phyloP scores from a whole-genome alignment of 345 rosid genomes.

The Gossypium arboreum region DNA sequence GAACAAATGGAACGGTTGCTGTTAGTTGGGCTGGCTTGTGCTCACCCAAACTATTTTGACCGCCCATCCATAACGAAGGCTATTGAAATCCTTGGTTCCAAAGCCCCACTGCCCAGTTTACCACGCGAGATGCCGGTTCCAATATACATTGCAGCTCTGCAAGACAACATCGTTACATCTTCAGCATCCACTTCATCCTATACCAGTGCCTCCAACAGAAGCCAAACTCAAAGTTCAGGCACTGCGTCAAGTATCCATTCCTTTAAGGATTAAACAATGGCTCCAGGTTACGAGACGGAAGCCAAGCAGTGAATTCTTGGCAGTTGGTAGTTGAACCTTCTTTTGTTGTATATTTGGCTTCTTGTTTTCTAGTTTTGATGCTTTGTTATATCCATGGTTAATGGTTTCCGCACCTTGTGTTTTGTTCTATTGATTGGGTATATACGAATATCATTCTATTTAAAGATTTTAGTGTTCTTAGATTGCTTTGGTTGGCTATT shows the following conservation, averaged over 20 bases:
- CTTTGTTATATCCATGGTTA: too few relatives aligned
- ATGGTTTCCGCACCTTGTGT: too few relatives aligned
- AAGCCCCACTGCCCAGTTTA: constrained; percentile 36
- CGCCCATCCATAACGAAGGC: constrained; percentile 49
- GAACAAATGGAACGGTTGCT: constrained; percentile 37
- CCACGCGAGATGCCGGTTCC: constrained; percentile 44
- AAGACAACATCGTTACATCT: background rate
- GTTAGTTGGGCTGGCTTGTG: constrained; percentile 57
- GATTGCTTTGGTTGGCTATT: too few relatives aligned
- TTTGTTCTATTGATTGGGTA: too few relatives aligned
- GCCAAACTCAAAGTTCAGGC: background rate
- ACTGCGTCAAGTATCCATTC: background rate
- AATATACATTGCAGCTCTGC: background rate
- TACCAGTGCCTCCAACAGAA: background rate
- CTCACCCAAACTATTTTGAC: constrained; percentile 42
- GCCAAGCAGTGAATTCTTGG: background rate
- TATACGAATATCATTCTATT: too few relatives aligned
- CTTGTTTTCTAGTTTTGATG: too few relatives aligned
- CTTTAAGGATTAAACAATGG: background rate
- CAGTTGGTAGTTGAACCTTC: background rate
- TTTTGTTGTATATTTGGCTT: too few relatives aligned
- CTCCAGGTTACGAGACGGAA: background rate
- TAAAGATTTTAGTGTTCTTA: too few relatives aligned
- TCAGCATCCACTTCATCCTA: background rate
- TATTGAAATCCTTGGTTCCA: constrained; percentile 42